Evolutionary conservation across 345 rosid genomes (phyloP).

Genomic region (Gossypium australe): DNA sequence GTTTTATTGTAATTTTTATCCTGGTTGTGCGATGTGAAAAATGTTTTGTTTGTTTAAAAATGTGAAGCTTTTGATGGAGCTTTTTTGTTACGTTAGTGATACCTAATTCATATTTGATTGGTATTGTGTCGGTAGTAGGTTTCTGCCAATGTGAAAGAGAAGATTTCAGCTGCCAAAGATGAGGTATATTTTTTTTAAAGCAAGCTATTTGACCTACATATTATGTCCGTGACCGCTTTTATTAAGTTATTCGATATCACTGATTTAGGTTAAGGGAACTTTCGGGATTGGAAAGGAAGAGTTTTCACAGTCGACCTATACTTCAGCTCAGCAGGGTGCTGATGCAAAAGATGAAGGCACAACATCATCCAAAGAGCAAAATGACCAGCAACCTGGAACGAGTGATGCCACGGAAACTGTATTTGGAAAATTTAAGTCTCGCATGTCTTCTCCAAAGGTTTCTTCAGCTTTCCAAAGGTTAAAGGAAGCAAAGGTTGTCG

Average conservation of each 20-base stretch:
- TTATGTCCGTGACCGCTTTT: background rate
- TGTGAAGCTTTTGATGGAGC: background rate
- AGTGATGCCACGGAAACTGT: constrained; percentile 46
- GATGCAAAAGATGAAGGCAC: constrained; percentile 29
- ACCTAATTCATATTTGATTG: constrained; percentile 4
- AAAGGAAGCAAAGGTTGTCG: constrained; percentile 63
- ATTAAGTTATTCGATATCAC: constrained; percentile 3
- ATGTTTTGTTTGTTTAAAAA: background rate
- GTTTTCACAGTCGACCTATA: constrained; percentile 32
- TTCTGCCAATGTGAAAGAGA: constrained; percentile 72
- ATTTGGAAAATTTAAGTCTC: constrained; percentile 60
- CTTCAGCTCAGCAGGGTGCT: constrained; percentile 38
- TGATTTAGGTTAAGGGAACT: constrained; percentile 68
- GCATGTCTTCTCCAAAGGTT: constrained; percentile 61
- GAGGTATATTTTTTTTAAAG: constrained; percentile 47
- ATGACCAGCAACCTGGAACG: constrained; percentile 39
- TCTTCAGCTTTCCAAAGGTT: constrained; percentile 55
- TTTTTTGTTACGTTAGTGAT: background rate
- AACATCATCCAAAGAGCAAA: constrained; percentile 43
- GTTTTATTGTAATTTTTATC: background rate
- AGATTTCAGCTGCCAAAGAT: constrained; percentile 71
- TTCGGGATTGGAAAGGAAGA: constrained; percentile 53
- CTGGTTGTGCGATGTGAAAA: background rate
- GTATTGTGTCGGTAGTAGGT: constrained; percentile 41
- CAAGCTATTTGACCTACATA: constrained; percentile 10